Percentiles rank a stretch among this genome's conserved stretches.
Conservation (phyloP, 2,329 filamentous ascomycete species). For the Fusarium haematococcum region DNA sequence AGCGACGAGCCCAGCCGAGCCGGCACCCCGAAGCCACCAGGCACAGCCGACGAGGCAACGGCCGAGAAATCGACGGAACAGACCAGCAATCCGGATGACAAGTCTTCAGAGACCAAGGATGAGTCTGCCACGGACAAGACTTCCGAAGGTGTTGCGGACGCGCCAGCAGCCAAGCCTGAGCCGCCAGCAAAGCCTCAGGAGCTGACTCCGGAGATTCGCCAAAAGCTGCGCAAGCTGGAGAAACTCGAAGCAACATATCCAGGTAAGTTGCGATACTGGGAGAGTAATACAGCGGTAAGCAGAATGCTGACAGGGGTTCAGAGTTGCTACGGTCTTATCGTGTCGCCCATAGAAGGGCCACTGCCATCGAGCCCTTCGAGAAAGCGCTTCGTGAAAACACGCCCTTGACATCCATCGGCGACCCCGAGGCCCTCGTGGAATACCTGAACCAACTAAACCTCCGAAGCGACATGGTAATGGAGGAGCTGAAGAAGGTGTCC, state of each 20-base stretch:
- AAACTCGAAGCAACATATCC: slow-evolving; percentile 90
- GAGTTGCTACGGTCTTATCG: slow-evolving; percentile 93
- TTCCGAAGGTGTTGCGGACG: slow-evolving; percentile 29
- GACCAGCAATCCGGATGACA: slow-evolving; percentile 37
- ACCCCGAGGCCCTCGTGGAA: slow-evolving; percentile 86
- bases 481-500: slow-evolving; percentile 89
- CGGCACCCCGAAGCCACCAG: slow-evolving; percentile 65
- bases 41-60: slow-evolving; percentile 51
- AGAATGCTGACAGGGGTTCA: slow-evolving; percentile 7
- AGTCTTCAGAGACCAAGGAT: slow-evolving; percentile 28
- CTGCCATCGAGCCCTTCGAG: slow-evolving; percentile 93
- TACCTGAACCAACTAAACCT: slow-evolving; percentile 89
- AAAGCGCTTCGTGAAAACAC: slow-evolving; percentile 91
- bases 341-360: slow-evolving; percentile 87
- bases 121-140: slow-evolving; percentile 37
- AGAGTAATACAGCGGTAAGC: neutral
- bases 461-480: slow-evolving; percentile 92
- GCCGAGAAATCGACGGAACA: slow-evolving; percentile 25
- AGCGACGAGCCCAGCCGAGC: slow-evolving; percentile 75
- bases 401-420: slow-evolving; percentile 86
- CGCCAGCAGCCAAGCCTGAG: slow-evolving; percentile 25
- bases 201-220: slow-evolving; percentile 78
- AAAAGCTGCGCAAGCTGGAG: slow-evolving; percentile 85
- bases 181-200: slow-evolving; percentile 55
- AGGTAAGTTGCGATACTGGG: slow-evolving; percentile 61